Conservation (phyloP, 2,329 filamentous ascomycete species). For the Neoscytalidium dimidiatum region DNA sequence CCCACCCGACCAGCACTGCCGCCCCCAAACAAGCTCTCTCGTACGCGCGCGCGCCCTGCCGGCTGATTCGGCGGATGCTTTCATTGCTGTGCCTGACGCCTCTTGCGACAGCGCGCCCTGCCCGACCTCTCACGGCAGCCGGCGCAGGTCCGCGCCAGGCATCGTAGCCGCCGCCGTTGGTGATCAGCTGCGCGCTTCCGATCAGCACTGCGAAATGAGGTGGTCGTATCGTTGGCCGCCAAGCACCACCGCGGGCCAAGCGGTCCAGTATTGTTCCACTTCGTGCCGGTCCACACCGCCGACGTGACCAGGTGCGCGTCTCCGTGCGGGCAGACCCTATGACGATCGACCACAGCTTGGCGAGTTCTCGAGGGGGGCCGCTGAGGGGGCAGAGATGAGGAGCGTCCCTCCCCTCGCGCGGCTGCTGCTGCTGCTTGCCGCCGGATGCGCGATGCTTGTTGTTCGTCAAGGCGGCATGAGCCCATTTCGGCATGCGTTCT, state of each 20-base stretch:
- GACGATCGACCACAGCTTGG: conserved; percentile 11
- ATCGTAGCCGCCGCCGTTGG: background rate
- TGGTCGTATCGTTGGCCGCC: conserved; percentile 9
- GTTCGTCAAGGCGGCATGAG: background rate
- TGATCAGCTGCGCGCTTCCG: background rate
- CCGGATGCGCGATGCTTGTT: conserved; percentile 5
- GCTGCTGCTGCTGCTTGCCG: background rate
- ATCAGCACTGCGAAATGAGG: conserved; percentile 16
- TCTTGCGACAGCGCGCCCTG: background rate
- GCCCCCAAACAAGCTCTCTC: background rate
- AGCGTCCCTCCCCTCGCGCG: background rate
- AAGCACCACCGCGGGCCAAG: conserved; percentile 16
- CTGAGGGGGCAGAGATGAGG: conserved; percentile 11
- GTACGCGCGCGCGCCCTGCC: background rate
- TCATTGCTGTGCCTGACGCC: background rate
- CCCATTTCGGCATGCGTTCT: background rate
- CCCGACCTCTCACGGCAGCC: background rate
- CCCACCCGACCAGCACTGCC: background rate
- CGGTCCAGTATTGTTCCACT: conserved; percentile 25
- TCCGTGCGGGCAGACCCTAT: conserved; percentile 5
- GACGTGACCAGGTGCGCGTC: background rate
- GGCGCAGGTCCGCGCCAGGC: background rate
- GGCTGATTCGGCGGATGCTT: background rate
- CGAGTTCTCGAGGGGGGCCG: background rate
- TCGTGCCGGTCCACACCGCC: conserved; percentile 6